Base-by-base conservation (phyloP, 2,329 filamentous ascomycete species). In the Aspergillus transmontanensis region DNA sequence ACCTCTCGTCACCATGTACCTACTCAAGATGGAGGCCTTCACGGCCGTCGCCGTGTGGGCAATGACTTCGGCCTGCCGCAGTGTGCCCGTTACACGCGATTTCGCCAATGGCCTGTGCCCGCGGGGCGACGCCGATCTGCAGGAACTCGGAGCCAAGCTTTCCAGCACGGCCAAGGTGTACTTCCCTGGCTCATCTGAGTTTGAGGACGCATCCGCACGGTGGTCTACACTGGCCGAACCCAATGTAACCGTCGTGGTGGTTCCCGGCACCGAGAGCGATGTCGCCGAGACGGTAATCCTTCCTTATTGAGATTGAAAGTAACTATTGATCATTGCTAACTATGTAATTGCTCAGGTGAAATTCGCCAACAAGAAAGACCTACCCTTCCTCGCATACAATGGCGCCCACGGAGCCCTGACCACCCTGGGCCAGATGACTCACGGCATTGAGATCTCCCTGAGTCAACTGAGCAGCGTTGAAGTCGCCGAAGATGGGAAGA, bases 361-460 rank as follows among this genome's bases (percentile, higher is more conserved):
- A 72, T 86, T 77, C 63, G 84, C 85, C 48, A 84, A 82, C 66
- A 68, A 76, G 45, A 72, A 79, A 51, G 68, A 76, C 2, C 61
- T 85, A 2, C 83, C 85, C 0, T 86, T 87, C 64, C 79, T 88
- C 3, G 81, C 84, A 0, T 82, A 78, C 70, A 85, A 84, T 68
- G 83, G 83, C 19, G 80, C 76, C 2, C 86, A 88, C 62, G 86
- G 85, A 4, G 75, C 82, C 3, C 76, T 84, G 51, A 83, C 78
- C 50, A 84, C 82, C 0, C 67, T 87, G 2, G 83, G 81, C 0
- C 76, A 73, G 43, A 83, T 86, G 78, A 67, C 81, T 3, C 72
- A 78, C 57, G 85, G 85, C 3, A 82, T 87, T 19, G 79, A 82
- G 64, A 86, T 87, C 58, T 80, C 78, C 58, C 64, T 87, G 64